A percentile compares a stretch with the other conserved stretches of the same genome.
These are phyloP conservation scores for Elaphomyces granulatus DNA, from an alignment of 495 filamentous ascomycete species.

Conservation along the genomic window DNA sequence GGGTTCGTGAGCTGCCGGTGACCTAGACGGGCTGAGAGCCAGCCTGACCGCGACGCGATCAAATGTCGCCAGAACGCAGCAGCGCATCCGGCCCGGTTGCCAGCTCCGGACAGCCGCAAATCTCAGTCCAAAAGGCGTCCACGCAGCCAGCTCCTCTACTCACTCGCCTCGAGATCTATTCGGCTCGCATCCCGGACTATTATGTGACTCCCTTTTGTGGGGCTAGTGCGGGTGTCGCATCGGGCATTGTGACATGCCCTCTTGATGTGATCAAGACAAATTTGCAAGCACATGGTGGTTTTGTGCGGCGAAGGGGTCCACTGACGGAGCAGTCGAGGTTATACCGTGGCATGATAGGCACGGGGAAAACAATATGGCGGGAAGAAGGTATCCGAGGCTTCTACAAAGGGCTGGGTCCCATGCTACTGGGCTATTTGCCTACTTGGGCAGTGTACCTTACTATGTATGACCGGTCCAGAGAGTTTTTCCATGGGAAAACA, in stretches of 20 bases:
- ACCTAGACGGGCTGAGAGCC: constrained; percentile 26
- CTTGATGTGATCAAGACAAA: constrained; percentile 99
- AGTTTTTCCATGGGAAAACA: constrained; percentile 49
- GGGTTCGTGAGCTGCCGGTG: constrained; percentile 33
- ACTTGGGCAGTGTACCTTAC: constrained; percentile 98
- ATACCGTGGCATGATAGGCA: constrained; percentile 79
- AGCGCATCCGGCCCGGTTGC: constrained; percentile 19
- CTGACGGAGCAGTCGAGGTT: constrained; percentile 34
- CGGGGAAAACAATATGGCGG: constrained; percentile 65
- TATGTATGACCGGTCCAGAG: constrained; percentile 80
- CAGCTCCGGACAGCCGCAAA: constrained; percentile 18
- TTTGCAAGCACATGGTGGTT: constrained; percentile 84
- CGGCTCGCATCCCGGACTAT: constrained; percentile 34
- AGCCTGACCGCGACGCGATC: constrained; percentile 26
- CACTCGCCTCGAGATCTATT: constrained; percentile 41
- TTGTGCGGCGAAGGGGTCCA: constrained; percentile 36
- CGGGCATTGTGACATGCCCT: constrained; percentile 89
- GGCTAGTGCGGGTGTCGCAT: constrained; percentile 76
- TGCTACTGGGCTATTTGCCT: constrained; percentile 86
- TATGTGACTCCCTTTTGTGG: constrained; percentile 59
- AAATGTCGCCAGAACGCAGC: constrained; percentile 27
- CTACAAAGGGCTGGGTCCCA: constrained; percentile 86
- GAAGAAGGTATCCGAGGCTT: constrained; percentile 83
- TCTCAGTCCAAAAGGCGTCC: constrained; percentile 5
- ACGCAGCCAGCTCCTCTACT: constrained; percentile 19